Percentiles rank a stretch among this genome's conserved stretches.
Evolutionary conservation across 306 rosid genomes (phyloP).

Genomic region (Biancaea sappan): DNA sequence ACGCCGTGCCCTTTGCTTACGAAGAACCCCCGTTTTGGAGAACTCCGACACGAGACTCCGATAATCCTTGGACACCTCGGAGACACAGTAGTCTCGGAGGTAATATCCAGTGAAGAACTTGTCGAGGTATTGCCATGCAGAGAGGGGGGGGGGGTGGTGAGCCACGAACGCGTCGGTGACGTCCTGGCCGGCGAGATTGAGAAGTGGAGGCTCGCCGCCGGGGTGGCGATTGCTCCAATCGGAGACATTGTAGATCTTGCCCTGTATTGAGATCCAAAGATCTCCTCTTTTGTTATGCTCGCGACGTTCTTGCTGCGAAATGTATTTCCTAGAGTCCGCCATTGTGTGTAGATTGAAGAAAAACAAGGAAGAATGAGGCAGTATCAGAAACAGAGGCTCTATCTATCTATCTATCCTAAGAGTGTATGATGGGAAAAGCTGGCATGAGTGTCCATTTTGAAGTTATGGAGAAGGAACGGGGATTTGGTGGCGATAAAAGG

Average conservation of each 20-base stretch:
- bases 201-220: slow-evolving; percentile 64
- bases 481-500: background rate
- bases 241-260: slow-evolving; percentile 69
- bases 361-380: background rate
- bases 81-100: slow-evolving; percentile 56
- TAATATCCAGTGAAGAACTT: slow-evolving; percentile 49
- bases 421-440: background rate
- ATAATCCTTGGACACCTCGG: slow-evolving; percentile 63
- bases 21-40: slow-evolving; percentile 50
- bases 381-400: background rate
- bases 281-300: slow-evolving; percentile 50
- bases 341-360: slow-evolving; percentile 1
- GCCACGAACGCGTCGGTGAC: slow-evolving; percentile 83
- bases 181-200: slow-evolving; percentile 78
- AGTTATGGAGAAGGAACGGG: background rate
- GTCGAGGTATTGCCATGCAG: slow-evolving; percentile 51
- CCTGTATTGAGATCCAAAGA: slow-evolving; percentile 78
- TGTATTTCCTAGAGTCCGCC: slow-evolving; percentile 35
- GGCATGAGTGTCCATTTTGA: background rate
- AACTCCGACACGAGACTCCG: slow-evolving; percentile 46
- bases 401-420: background rate
- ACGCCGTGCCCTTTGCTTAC: slow-evolving; percentile 61
- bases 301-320: slow-evolving; percentile 25
- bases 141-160: slow-evolving; percentile 61
- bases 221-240: slow-evolving; percentile 67